Conservation (phyloP, 2,329 filamentous ascomycete genomes). For the Colletotrichum musicola region DNA sequence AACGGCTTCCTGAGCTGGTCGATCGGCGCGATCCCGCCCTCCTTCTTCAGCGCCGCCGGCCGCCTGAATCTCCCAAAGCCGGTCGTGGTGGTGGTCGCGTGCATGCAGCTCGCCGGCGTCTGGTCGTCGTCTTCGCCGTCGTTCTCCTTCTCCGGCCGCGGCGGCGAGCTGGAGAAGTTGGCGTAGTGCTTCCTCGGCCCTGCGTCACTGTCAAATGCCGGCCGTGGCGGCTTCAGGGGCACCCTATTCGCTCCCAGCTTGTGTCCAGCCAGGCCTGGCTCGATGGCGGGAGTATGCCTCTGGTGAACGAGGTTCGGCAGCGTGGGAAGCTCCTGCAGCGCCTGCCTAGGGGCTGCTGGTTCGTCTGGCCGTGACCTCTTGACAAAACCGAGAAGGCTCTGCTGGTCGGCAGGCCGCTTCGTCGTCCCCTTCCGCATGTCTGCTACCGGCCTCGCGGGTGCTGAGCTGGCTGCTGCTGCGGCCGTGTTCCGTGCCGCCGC, state of each 20-base stretch:
- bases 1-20: conserved; percentile 67
- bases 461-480: conserved; percentile 26
- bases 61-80: conserved; percentile 55
- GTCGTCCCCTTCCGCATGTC: conserved; percentile 45
- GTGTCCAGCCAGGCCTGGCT: conserved; percentile 51
- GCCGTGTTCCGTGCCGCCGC: conserved; percentile 46
- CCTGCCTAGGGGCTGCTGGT: conserved; percentile 28
- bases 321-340: conserved; percentile 24
- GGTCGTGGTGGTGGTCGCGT: conserved; percentile 63
- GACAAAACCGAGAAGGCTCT: conserved; percentile 58
- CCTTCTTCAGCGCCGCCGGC: conserved; percentile 55
- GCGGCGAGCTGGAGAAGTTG: conserved; percentile 71
- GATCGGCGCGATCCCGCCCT: conserved; percentile 60
- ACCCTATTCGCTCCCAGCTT: conserved; percentile 56
- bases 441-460: conserved; percentile 33
- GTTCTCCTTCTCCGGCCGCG: conserved; percentile 42
- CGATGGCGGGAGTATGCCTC: conserved; percentile 43
- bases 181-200: conserved; percentile 61
- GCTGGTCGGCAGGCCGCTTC: conserved; percentile 54
- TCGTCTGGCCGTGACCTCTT: conserved; percentile 40
- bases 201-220: conserved; percentile 42
- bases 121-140: conserved; percentile 47
- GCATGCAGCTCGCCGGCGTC: conserved; percentile 57
- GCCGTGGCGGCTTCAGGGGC: conserved; percentile 49
- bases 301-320: conserved; percentile 38